Evolutionary conservation across 2,329 filamentous ascomycete genomes (phyloP).

Genomic region (Botrytis deweyae): DNA sequence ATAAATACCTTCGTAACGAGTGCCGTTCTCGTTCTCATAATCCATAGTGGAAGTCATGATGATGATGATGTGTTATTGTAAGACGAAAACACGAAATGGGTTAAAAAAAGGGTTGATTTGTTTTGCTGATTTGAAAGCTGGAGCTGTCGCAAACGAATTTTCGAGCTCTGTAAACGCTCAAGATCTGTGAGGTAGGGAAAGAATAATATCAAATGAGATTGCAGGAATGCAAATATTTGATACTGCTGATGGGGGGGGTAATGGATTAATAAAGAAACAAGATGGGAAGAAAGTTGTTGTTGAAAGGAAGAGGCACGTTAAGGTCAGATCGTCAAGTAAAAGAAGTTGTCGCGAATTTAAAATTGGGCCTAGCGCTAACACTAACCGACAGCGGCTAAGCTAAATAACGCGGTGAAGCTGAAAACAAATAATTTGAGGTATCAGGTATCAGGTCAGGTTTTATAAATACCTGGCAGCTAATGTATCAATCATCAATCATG

Average conservation of each 20-base stretch:
- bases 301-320: slow-evolving; percentile 19
- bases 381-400: slow-evolving; percentile 22
- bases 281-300: slow-evolving; percentile 11
- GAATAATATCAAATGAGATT: slow-evolving; percentile 2
- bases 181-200: slow-evolving; percentile 11
- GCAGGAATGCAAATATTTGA: slow-evolving; percentile 5
- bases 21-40: slow-evolving; percentile 66
- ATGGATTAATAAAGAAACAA: slow-evolving; percentile 4
- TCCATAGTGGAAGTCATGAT: slow-evolving; percentile 59
- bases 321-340: slow-evolving; percentile 18
- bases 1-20: slow-evolving; percentile 61
- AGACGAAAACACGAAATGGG: slow-evolving; percentile 16
- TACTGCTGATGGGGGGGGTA: not conserved
- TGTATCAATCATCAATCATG: not conserved
- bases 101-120: not conserved
- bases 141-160: slow-evolving; percentile 22
- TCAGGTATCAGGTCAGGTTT: not conserved
- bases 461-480: not conserved
- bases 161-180: slow-evolving; percentile 20
- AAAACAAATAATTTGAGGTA: not conserved
- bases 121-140: not conserved
- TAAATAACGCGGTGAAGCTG: slow-evolving; percentile 5
- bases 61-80: slow-evolving; percentile 30
- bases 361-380: slow-evolving; percentile 17
- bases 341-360: slow-evolving; percentile 21